These are phyloP conservation scores for Metschnikowia cerradonensis DNA, from an alignment of 805 yeast genomes.

Conservation along the genomic window DNA sequence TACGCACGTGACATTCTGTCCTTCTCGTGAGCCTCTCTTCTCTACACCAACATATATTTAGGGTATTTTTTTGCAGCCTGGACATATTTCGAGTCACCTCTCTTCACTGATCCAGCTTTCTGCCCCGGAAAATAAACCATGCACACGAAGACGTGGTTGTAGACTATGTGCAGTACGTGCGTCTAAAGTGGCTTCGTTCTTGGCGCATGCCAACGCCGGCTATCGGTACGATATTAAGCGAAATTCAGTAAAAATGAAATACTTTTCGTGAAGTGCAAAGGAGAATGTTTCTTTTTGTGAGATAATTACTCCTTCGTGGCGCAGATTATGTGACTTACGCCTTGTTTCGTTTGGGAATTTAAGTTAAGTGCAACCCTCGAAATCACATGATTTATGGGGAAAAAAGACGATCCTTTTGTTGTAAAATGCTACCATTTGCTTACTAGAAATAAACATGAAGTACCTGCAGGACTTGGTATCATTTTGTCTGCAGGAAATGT, in stretches of 20 bases:
- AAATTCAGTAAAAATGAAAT: not conserved
- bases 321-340: no score
- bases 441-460: not conserved
- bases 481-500: no score
- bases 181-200: not conserved
- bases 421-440: not conserved
- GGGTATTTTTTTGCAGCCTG: not conserved
- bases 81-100: not conserved
- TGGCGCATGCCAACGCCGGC: not conserved
- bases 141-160: not conserved
- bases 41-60: not conserved
- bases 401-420: not conserved
- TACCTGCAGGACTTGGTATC: not conserved
- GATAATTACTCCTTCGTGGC: not conserved
- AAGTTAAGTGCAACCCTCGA: not conserved
- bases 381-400: not conserved
- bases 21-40: no score
- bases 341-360: not conserved
- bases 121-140: not conserved
- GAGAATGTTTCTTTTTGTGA: not conserved
- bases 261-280: no score
- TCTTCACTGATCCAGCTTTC: not conserved
- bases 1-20: not conserved
- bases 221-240: not conserved
- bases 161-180: not conserved